These are phyloP conservation scores for Hypoxylon rickii DNA, from an alignment of 495 filamentous ascomycete species.

Conservation along the genomic window DNA sequence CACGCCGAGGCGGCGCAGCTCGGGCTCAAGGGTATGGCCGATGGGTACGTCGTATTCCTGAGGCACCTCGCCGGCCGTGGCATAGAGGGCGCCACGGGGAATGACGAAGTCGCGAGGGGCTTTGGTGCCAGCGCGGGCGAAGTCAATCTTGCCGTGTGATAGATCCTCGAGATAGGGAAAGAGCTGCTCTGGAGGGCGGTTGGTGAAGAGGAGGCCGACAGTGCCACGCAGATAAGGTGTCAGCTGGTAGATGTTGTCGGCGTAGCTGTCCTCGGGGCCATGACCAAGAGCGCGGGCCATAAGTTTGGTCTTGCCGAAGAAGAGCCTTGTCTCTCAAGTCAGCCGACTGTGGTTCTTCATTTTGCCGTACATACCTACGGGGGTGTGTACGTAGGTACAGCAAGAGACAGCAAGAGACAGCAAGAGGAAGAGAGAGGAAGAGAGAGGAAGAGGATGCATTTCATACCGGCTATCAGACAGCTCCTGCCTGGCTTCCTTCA, in stretches of 20 bases:
- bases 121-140: conserved; percentile 81
- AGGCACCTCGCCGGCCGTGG: conserved; percentile 76
- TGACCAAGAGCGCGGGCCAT: conserved; percentile 90
- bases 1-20: conserved; percentile 81
- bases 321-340: conserved; percentile 65
- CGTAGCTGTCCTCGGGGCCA: conserved; percentile 73
- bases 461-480: conserved; percentile 82
- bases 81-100: conserved; percentile 76
- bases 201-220: conserved; percentile 90
- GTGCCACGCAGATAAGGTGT: conserved; percentile 73
- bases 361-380: too few species aligned
- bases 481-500: conserved; percentile 87
- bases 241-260: conserved; percentile 71
- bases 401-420: too few species aligned
- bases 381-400: too few species aligned
- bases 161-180: conserved; percentile 69
- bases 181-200: conserved; percentile 66
- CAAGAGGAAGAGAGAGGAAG: too few species aligned
- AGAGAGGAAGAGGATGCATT: too few species aligned
- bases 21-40: conserved; percentile 84
- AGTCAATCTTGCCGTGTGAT: conserved; percentile 66
- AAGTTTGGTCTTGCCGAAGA: conserved; percentile 99
- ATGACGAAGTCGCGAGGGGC: conserved; percentile 76
- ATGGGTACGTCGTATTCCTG: conserved; percentile 81
- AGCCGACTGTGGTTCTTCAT: too few species aligned